Conservation (phyloP, 2,329 filamentous ascomycete species). For the Fusarium sp. region DNA sequence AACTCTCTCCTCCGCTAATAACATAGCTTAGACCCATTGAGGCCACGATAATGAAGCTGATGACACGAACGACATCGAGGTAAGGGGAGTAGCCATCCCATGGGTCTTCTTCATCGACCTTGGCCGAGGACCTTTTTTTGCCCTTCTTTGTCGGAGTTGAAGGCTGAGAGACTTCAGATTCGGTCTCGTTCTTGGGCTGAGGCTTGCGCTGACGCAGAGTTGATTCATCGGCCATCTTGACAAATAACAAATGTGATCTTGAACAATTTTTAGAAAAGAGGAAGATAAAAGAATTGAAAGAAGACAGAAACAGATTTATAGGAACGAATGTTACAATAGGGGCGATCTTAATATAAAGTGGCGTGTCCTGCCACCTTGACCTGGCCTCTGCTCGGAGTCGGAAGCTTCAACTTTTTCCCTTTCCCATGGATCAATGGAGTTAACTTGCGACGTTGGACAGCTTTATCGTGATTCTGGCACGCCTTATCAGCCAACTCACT, state of each 20-base stretch:
- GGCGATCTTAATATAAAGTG: constrained; percentile 27
- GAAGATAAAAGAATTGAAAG: not conserved
- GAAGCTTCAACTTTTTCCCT: constrained; percentile 22
- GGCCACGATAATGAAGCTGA: constrained; percentile 72
- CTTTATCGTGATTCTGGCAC: constrained; percentile 35
- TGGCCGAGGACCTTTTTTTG: constrained; percentile 33
- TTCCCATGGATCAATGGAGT: constrained; percentile 21
- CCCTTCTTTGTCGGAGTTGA: constrained; percentile 39
- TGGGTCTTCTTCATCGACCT: constrained; percentile 54
- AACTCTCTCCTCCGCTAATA: constrained; percentile 74
- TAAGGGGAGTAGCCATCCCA: constrained; percentile 61
- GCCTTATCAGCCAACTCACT: constrained; percentile 29
- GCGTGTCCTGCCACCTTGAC: constrained; percentile 27
- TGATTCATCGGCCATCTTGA: constrained; percentile 51
- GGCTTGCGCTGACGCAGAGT: constrained; percentile 58
- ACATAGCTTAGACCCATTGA: constrained; percentile 80
- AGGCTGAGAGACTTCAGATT: constrained; percentile 32
- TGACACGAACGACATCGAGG: constrained; percentile 75
- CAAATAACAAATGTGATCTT: not conserved
- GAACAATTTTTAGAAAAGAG: not conserved
- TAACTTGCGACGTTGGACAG: constrained; percentile 28
- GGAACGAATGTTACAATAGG: constrained; percentile 8
- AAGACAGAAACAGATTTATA: constrained; percentile 9
- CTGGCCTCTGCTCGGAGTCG: constrained; percentile 25
- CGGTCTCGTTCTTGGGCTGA: constrained; percentile 36